Evolutionary conservation across 2,329 filamentous ascomycete genomes (phyloP), one percentile per base, ranked within the genome.

Genomic region (Scedosporium dehoogii): DNA sequence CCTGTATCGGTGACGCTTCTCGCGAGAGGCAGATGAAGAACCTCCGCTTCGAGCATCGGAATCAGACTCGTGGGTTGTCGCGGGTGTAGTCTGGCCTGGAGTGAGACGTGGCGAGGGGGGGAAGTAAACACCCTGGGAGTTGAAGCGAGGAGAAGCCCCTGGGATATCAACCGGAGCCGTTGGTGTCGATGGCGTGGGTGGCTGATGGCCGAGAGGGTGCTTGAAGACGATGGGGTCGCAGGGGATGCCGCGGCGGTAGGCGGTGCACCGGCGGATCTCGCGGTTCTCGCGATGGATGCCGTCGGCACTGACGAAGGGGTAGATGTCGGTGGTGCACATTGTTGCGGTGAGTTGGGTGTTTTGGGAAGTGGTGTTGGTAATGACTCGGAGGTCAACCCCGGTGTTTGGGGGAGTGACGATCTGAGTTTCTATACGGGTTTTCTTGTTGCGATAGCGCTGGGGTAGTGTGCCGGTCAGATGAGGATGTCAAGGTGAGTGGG

Each of bases 241-340:
- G 62, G 74, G 74, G 33, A 72, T 68, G 62, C 74, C 74, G 56
- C 73, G 69, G 21, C 74, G 75, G 56, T 78, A 74, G 21, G 72
- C 67, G 12, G 70, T 66, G 73, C 79, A 79, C 46, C 74, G 69
- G 44, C 73, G 69, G 6, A 72, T 69, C 62, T 75, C 74, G 59
- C 73, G 71, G 42, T 68, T 66, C 59, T 70, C 69, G 67, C 73
- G 69, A 58, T 63, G 65, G 58, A 71, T 74, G 63, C 78, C 78
- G 69, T 82, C 77, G 3, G 79, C 74, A 73, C 78, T 76, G 67
- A 77, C 68, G 69, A 79, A 77, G 42, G 76, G 73, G 73, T 76
- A 80, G 59, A 78, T 66, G 67, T 80, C 74, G 64, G 75, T 78
- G 65, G 76, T 75, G 72, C 81, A 83, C 81, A 83, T 83, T 58